Conservation (phyloP, 2,329 filamentous ascomycete species). For the Fusarium mangiferae region DNA sequence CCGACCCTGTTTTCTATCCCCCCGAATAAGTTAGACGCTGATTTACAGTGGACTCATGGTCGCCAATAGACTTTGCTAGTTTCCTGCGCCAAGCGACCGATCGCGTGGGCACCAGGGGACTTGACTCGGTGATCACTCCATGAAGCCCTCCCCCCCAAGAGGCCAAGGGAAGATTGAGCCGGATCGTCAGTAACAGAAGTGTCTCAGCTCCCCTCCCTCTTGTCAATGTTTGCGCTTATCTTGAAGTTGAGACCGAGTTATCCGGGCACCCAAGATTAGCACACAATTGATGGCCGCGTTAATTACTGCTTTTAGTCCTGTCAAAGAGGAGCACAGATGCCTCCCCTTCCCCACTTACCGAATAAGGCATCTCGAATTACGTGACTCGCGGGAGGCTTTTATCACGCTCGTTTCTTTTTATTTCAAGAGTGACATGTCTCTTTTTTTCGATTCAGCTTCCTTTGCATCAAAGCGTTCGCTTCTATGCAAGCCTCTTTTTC, state of each 20-base stretch:
- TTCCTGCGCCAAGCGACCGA: constrained; percentile 6
- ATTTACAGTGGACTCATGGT: background rate
- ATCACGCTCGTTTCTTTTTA: background rate
- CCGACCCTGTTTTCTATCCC: background rate
- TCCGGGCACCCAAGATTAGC: background rate
- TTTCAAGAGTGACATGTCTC: background rate
- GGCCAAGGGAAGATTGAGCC: background rate
- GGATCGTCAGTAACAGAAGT: background rate
- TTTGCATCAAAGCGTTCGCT: constrained; percentile 2
- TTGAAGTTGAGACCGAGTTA: background rate
- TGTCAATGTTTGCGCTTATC: background rate
- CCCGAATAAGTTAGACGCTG: background rate
- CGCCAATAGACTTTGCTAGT: constrained; percentile 20
- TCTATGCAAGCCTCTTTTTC: constrained; percentile 11
- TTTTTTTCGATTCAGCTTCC: background rate
- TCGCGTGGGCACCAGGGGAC: constrained; percentile 16
- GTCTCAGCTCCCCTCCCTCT: background rate
- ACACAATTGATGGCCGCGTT: background rate
- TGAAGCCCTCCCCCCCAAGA: background rate
- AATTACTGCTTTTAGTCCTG: background rate
- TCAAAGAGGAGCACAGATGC: background rate
- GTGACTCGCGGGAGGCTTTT: background rate
- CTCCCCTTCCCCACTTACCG: background rate
- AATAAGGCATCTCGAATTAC: background rate
- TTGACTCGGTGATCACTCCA: constrained; percentile 23